Percentiles rank a stretch among this genome's conserved stretches.
These are phyloP conservation scores for Suillus decipiens DNA, from an alignment of 768 basidiomycete species.

Conservation along the genomic window DNA sequence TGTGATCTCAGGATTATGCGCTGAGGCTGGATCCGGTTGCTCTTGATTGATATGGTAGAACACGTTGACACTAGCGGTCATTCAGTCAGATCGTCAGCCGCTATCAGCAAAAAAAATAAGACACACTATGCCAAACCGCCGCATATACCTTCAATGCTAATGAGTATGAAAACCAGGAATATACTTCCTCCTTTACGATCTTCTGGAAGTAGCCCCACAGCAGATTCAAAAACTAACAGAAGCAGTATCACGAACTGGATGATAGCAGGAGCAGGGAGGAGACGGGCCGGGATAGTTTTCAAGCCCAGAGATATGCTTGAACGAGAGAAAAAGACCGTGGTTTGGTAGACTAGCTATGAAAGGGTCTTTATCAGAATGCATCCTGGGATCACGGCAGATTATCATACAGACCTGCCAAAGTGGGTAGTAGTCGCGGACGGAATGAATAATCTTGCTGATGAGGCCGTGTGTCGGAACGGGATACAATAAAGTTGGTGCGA, in stretches of 20 bases:
- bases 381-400: background rate
- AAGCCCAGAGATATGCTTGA: conserved; percentile 87
- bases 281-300: conserved; percentile 67
- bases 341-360: conserved; percentile 76
- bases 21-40: conserved; percentile 45
- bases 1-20: conserved; percentile 55
- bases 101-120: background rate
- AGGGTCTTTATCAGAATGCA: background rate
- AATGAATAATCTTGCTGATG: conserved; percentile 77
- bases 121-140: conserved; percentile 91
- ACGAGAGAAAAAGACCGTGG: conserved; percentile 91
- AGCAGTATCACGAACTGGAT: conserved; percentile 68
- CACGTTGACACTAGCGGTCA: conserved; percentile 71
- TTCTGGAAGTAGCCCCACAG: conserved; percentile 61
- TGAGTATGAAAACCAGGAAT: conserved; percentile 67
- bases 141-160: conserved; percentile 88
- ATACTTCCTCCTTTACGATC: conserved; percentile 50
- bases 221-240: conserved; percentile 64
- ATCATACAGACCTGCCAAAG: conserved; percentile 73
- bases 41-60: conserved; percentile 85
- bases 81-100: conserved; percentile 10
- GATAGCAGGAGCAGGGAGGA: conserved; percentile 77
- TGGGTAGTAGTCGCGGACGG: conserved; percentile 90
- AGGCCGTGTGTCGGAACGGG: conserved; percentile 73
- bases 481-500: conserved; percentile 88